phyloP scores from a whole-genome alignment of 345 rosid genomes.

The Cardamine occulta region DNA sequence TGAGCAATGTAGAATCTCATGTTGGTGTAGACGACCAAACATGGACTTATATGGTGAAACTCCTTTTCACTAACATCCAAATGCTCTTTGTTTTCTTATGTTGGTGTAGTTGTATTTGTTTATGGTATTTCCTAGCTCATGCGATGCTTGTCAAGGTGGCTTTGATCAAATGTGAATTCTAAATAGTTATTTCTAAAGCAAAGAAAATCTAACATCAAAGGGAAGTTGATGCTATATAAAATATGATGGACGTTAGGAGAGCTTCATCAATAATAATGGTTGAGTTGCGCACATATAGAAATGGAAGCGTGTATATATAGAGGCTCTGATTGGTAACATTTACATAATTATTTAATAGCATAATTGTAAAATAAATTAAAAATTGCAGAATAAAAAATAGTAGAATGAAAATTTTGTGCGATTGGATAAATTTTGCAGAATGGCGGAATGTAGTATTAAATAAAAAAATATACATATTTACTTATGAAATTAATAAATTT shows the following conservation, averaged over 20 bases:
- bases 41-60: slow-evolving; percentile 39
- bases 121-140: slow-evolving; percentile 21
- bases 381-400: too few relatives aligned
- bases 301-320: background rate
- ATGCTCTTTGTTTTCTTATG: slow-evolving; percentile 17
- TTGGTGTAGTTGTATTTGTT: background rate
- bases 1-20: slow-evolving; percentile 60
- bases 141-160: slow-evolving; percentile 48
- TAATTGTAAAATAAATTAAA: too few relatives aligned
- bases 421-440: too few relatives aligned
- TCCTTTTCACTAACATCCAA: slow-evolving; percentile 37
- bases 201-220: background rate
- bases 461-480: too few relatives aligned
- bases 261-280: background rate
- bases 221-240: background rate
- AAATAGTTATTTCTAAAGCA: slow-evolving; percentile 19
- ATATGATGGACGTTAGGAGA: background rate
- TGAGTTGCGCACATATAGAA: background rate
- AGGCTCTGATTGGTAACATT: too few relatives aligned
- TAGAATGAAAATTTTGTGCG: too few relatives aligned
- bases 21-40: slow-evolving; percentile 62
- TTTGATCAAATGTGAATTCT: slow-evolving; percentile 55
- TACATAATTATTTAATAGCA: too few relatives aligned
- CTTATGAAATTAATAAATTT: too few relatives aligned
- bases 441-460: too few relatives aligned